Evolutionary conservation across 2,329 filamentous ascomycete genomes (phyloP), one percentile per base, ranked within the genome.

Genomic region (Exophiala xenobiotica): DNA sequence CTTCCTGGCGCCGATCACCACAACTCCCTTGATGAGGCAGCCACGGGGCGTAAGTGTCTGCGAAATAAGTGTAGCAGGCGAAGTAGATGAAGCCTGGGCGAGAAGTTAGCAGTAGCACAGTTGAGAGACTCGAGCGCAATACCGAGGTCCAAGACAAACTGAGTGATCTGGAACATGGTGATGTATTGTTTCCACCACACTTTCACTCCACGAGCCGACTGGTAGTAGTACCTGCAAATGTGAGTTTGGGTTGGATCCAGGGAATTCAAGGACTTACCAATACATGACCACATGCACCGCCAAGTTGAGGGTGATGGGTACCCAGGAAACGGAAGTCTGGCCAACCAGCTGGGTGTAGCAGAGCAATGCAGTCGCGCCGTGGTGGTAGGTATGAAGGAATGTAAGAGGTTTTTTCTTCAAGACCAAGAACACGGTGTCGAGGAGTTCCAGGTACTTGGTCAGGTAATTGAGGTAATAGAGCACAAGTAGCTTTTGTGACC

Each of bases 181-280:
- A 97, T 95, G 87, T 92, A 97, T 77, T 96, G 89, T 86, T 97
- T 97, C 92, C 92, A 97, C 91, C 91, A 96, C 75, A 96, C 93
- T 67, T 85, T 86, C 72, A 97, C 83, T 63, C 93, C 93, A 64
- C 92, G 90, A 49, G 92, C 91, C 67, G 89, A 92, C 80, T 97
- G 92, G 86, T 97, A 97, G 83, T 97, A 97, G 85, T 97, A 97
- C 91, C 91, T 96, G 86, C 96, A 96, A 90, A 11, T 5, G 11
- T 47, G 18, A 47, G 22, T 29, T 22, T 39, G 18, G 7, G 5
- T 45, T 5, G 18, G 4, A 11, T 23, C 3, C 35, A 16, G 35
- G 12, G 3, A 12, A n/a, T 6, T 22, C 6, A 18, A n/a, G 4
- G 12, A 24, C 58, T 51, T 96, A 96, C 92, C 91, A 97, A 86